Base-by-base conservation (phyloP, 2,329 filamentous ascomycete species). In the Aureobasidium vineae region DNA sequence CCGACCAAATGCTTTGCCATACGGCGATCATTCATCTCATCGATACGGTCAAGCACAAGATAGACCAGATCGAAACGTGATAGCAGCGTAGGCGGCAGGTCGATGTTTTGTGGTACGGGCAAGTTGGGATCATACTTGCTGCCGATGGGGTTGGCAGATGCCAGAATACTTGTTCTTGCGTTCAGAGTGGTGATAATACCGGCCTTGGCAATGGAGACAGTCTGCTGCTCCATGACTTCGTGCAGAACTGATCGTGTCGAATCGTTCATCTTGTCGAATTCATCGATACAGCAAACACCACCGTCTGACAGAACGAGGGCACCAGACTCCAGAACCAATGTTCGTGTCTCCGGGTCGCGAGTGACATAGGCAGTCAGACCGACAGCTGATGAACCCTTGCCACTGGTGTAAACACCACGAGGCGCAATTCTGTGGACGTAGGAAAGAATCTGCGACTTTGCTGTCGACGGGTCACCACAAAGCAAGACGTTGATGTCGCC, bases 341-440 rank as follows among this genome's bases (percentile, higher is more conserved):
- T 90, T 71, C 92, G 90, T 0, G 90, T 93, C 52, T 92, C 89
- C 4, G 90, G 90, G 72, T 93, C 90, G 63, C 90, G 87, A 89
- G 92, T 93, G 45, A 93, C 90, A 16, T 90, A 90, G 15, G 90
- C 90, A 1, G 90, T 93, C 57, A 93, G 83, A 86, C 90, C 90
- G 63, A 93, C 90, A 75, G 90, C 90, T 77, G 88, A 91, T 80
- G 88, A 91, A 77, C 90, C 90, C 72, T 90, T 89, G 69, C 90
- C 90, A 4, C 90, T 91, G 5, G 90, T 93, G 79, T 93, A 93
- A 15, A 93, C 89, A 72, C 92, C 93, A 69, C 95, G 91, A 69
- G 95, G 95, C 1, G 95, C 94, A 36, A 99, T 95, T 81, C 99
- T 98, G 70, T 92, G 92, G 76, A 99, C 98, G 78, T 99, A 99